Evolutionary conservation across 2,329 filamentous ascomycete genomes (phyloP), one percentile per base, ranked within the genome.

Genomic region (Hymenoscyphus repandus): DNA sequence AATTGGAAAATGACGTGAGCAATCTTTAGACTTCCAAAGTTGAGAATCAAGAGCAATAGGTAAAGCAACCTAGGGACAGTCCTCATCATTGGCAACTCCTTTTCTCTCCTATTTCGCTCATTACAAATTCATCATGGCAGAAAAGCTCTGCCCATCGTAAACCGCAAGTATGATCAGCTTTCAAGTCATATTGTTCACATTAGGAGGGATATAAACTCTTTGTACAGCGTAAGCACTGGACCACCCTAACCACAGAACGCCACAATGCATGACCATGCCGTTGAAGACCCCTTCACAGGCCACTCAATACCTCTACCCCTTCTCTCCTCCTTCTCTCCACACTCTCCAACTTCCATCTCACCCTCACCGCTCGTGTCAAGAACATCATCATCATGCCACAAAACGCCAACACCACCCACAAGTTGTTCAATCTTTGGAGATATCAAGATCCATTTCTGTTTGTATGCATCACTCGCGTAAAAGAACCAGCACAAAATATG

Each of bases 261-360:
- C 54, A 53, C 49, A 54, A 58, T 60, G 54, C 56, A 60, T n/a
- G 46, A 52, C 45, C 47, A 47, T 27, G 52, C 30, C 37, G 31
- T 42, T 38, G 49, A 51, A 45, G 47, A 47, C 38, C 31, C 31
- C 12, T 43, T 38, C 34, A 27, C 45, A 51, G 22, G 38, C 39
- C 47, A 43, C 52, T 49, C 43, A 42, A 42, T 45, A 46, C 39
- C 39, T 18, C 27, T 42, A 44, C 36, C 45, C 43, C n/a, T n/a
- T n/a, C n/a, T n/a, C n/a, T n/a, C n/a, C n/a, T n/a, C n/a, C n/a
- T n/a, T n/a, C n/a, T n/a, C n/a, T n/a, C n/a, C n/a, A n/a, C n/a
- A n/a, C n/a, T n/a, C n/a, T n/a, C n/a, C n/a, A n/a, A n/a, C n/a
- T n/a, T n/a, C n/a, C n/a, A n/a, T n/a, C n/a, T n/a, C n/a, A n/a